These are phyloP conservation scores for Amylostereum areolatum DNA, from an alignment of 1,284 basidiomycete genomes.

Conservation along the genomic window DNA sequence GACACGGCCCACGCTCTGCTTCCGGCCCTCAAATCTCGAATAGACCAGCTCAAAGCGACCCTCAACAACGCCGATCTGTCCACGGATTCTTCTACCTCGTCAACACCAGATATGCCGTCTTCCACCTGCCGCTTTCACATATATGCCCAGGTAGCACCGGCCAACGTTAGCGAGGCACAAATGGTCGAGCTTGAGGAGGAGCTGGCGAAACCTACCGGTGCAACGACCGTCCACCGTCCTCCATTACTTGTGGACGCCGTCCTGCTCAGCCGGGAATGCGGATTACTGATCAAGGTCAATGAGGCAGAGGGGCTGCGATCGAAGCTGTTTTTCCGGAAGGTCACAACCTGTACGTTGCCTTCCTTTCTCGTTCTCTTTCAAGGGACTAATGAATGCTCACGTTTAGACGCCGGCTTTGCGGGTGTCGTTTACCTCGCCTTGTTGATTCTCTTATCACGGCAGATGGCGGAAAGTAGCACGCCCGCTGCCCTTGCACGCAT, in stretches of 20 bases:
- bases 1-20: slow-evolving; percentile 59
- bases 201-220: slow-evolving; percentile 64
- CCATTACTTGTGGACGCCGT: slow-evolving; percentile 56
- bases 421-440: slow-evolving; percentile 63
- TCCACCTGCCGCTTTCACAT: slow-evolving; percentile 61
- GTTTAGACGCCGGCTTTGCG: slow-evolving; percentile 66
- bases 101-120: slow-evolving; percentile 35
- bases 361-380: neutral
- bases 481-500: slow-evolving; percentile 73
- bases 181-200: slow-evolving; percentile 71
- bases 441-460: slow-evolving; percentile 63
- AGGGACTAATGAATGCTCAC: too few relatives aligned
- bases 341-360: slow-evolving; percentile 68
- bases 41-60: slow-evolving; percentile 52
- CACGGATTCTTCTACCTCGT: slow-evolving; percentile 16
- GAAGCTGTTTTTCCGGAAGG: slow-evolving; percentile 71
- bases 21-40: slow-evolving; percentile 57
- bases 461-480: slow-evolving; percentile 71
- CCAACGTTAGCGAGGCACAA: slow-evolving; percentile 39
- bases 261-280: slow-evolving; percentile 74
- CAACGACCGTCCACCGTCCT: slow-evolving; percentile 49
- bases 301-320: slow-evolving; percentile 64
- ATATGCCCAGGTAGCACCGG: slow-evolving; percentile 54
- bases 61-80: slow-evolving; percentile 60
- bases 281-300: slow-evolving; percentile 61